Evolutionary conservation across 352 stramenopile species (phyloP).

Genomic region (Phytopythium ostracodes): DNA sequence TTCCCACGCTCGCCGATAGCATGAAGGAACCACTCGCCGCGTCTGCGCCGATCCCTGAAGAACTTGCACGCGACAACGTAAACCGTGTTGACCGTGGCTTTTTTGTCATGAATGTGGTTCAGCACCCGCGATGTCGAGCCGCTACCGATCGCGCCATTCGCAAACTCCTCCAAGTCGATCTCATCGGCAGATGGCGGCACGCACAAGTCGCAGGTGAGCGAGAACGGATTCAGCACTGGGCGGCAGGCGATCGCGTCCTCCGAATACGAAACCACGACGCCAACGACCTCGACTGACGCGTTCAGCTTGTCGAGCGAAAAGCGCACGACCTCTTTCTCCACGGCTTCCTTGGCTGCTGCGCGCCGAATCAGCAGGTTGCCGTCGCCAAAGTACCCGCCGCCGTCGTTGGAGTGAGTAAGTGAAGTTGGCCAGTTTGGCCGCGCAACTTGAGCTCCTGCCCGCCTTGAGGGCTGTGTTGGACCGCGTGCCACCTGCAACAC

Average conservation of each 20-base stretch:
- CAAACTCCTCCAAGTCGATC: slow-evolving; percentile 6
- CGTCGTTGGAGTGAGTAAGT: not conserved
- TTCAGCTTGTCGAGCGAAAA: slow-evolving; percentile 38
- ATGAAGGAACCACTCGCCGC: slow-evolving; percentile 24
- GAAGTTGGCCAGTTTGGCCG: not conserved
- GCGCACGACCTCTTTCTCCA: slow-evolving; percentile 33
- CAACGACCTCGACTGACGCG: slow-evolving; percentile 44
- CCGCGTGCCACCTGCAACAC: slow-evolving; percentile 41
- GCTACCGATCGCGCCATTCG: not conserved
- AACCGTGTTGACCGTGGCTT: slow-evolving; percentile 7
- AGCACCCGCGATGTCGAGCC: slow-evolving; percentile 12
- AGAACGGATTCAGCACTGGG: slow-evolving; percentile 40
- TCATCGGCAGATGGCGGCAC: slow-evolving; percentile 7
- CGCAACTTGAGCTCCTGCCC: slow-evolving; percentile 2
- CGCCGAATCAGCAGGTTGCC: slow-evolving; percentile 28
- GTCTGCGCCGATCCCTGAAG: slow-evolving; percentile 30
- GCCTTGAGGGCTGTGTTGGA: slow-evolving; percentile 3
- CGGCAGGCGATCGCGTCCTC: slow-evolving; percentile 47
- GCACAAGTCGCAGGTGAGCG: slow-evolving; percentile 35
- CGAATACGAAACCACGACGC: slow-evolving; percentile 36
- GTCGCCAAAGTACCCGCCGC: slow-evolving; percentile 24
- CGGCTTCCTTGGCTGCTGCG: slow-evolving; percentile 33
- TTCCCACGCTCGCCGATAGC: not conserved
- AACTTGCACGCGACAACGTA: slow-evolving; percentile 46
- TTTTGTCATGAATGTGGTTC: slow-evolving; percentile 23